Evolutionary conservation across 306 rosid genomes (phyloP), one percentile per base, ranked within the genome.

Genomic region (Cicer chorassanicum): DNA sequence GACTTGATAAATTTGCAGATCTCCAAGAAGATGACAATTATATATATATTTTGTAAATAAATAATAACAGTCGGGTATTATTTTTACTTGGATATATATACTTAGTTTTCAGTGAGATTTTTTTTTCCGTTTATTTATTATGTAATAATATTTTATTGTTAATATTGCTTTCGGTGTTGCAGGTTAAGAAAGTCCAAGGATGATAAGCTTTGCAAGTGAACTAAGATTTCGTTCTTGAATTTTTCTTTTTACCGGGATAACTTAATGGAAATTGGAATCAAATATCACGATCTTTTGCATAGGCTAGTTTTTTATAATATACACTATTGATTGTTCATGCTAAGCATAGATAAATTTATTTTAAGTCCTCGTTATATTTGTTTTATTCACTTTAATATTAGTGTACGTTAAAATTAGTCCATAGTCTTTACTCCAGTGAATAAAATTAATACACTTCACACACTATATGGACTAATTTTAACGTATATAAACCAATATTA

Each of bases 151-250:
- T 0, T 48, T 18, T 55, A 19, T 55, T 55, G 1, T 57, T 42
- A 38, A 41, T 42, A 65, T 41, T 65, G 51, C 68, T 63, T 39
- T 39, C 0, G 8, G 15, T 5, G 8, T 41, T 65, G 53, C 53
- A 65, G 70, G 70, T 42, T 16, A 65, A 65, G n/a, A 18, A 65
- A 42, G n/a, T 42, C 50, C 70, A 65, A 9, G 70, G 15, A 65
- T 65, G 16, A 16, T 16, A 42, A 42, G 19, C 42, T 60, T 60
- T 34, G 7, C 66, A 29, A 13, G 44, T 60, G 65, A 34, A 1
- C 19, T 36, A 13, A 13, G 43, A 60, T 4, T 34, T 6, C 18
- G 5, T 60, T 5, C 6, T 60, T 0, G 2, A 12, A 19, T 34
- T 24, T 21, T 57, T 57, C 4, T 9, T 18, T 55, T 13, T 12